Conservation (phyloP, 176 grass and related monocot species). For the Eragrostis nindensis region DNA sequence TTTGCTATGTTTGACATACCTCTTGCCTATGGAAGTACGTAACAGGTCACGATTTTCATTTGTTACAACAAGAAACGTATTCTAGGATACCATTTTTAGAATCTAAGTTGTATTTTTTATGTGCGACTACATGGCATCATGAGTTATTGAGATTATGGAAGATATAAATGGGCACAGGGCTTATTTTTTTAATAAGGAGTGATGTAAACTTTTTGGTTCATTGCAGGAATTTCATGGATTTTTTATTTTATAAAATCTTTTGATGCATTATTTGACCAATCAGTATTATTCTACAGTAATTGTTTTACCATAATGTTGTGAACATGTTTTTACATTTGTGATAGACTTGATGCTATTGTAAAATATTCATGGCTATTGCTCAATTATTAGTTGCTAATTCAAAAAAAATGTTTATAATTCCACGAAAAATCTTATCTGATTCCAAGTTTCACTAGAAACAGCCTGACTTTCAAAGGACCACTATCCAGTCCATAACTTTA, state of each 20-base stretch:
- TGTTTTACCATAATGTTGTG: not conserved
- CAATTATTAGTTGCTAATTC: not conserved
- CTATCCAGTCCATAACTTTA: conserved; percentile 20
- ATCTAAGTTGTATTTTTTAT: conserved; percentile 33
- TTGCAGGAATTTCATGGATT: not conserved
- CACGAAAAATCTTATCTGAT: not conserved
- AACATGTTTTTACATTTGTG: conserved; percentile 19
- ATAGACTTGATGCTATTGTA: conserved; percentile 5
- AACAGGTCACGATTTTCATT: conserved; percentile 28
- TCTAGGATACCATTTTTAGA: conserved; percentile 38
- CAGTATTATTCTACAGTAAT: not conserved
- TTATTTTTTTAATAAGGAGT: conserved; percentile 1
- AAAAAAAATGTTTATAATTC: not conserved
- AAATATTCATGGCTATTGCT: conserved; percentile 7
- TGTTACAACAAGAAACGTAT: conserved; percentile 18
- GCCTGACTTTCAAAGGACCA: not conserved
- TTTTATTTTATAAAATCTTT: conserved; percentile 4
- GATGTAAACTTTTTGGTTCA: conserved; percentile 1
- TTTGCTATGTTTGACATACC: conserved; percentile 36
- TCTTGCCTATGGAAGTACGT: conserved; percentile 37
- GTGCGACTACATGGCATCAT: not conserved
- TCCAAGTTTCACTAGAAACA: conserved; percentile 12
- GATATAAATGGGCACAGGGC: not conserved
- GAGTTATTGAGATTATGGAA: conserved; percentile 13
- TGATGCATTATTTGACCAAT: not conserved